Conservation (phyloP, 2,329 filamentous ascomycete species). For the Scedosporium apiospermum region DNA sequence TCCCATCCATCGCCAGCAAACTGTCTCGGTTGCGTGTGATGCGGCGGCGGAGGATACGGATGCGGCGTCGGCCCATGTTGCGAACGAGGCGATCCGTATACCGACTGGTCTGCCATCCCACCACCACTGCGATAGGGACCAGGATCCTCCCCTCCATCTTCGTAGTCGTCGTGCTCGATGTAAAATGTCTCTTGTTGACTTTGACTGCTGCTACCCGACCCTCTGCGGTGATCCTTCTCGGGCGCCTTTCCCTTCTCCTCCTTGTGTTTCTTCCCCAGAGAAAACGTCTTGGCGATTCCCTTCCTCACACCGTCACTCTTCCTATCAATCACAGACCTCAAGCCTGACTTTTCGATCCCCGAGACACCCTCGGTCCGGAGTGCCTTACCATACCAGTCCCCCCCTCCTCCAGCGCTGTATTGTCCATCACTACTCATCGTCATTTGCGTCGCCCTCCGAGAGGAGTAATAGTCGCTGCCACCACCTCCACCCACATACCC, state of each 20-base stretch:
- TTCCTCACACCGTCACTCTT: conserved; percentile 45
- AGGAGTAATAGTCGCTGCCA: neutral
- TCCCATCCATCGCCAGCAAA: neutral
- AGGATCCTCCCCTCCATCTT: conserved; percentile 5
- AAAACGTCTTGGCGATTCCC: conserved; percentile 43
- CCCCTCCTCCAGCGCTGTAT: conserved; percentile 34
- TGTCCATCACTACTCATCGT: conserved; percentile 16
- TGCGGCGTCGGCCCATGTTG: neutral
- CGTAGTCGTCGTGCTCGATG: neutral
- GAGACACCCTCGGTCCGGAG: conserved; percentile 40
- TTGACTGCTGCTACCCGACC: neutral
- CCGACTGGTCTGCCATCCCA: neutral
- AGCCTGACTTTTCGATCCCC: conserved; percentile 44
- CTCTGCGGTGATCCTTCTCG: neutral
- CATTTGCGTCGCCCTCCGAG: neutral
- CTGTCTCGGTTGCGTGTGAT: neutral
- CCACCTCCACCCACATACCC: neutral
- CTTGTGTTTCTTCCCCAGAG: conserved; percentile 39
- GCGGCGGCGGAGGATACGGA: neutral
- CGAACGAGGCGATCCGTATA: neutral
- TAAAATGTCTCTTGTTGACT: neutral
- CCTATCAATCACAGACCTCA: conserved; percentile 43
- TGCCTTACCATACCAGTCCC: conserved; percentile 20
- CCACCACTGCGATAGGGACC: neutral
- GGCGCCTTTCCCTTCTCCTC: conserved; percentile 18